A percentile compares a stretch with the other conserved stretches of the same genome.
These are phyloP conservation scores for Chlorella sp. DNA, from an alignment of 139 green algal genomes.

Conservation along the genomic window DNA sequence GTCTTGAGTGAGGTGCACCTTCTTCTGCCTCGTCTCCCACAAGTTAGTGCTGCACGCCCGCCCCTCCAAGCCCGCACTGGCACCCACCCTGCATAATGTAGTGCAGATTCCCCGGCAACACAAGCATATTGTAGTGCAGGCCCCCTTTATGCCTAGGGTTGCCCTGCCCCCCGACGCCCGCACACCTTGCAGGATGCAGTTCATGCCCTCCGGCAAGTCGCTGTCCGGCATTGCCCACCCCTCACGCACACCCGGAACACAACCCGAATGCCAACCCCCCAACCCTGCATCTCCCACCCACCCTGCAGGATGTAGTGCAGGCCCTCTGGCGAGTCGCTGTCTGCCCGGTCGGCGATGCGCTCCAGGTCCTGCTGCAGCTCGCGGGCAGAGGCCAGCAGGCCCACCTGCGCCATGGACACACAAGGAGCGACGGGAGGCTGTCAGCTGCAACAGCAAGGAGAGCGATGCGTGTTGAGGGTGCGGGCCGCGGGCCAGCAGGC, in stretches of 20 bases:
- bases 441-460: neutral
- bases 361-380: constrained; percentile 91
- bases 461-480: too few species aligned
- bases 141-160: too few species aligned
- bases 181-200: neutral
- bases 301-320: constrained; percentile 86
- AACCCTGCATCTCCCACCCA: constrained; percentile 1
- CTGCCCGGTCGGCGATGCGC: constrained; percentile 77
- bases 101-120: too few species aligned
- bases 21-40: too few species aligned
- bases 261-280: neutral
- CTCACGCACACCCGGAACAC: too few species aligned
- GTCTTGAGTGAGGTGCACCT: too few species aligned
- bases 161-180: too few species aligned
- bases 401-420: constrained; percentile 72
- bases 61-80: too few species aligned
- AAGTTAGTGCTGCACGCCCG: too few species aligned
- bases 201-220: neutral
- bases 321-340: constrained; percentile 84
- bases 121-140: too few species aligned
- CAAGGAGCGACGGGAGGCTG: neutral
- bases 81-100: too few species aligned
- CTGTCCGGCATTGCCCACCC: neutral
- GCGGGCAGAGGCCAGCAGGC: constrained; percentile 87
- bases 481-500: too few species aligned